Percentiles rank a stretch among this genome's conserved stretches.
Conservation (phyloP, 2,329 filamentous ascomycete species). For the Chaetomium sp. region DNA sequence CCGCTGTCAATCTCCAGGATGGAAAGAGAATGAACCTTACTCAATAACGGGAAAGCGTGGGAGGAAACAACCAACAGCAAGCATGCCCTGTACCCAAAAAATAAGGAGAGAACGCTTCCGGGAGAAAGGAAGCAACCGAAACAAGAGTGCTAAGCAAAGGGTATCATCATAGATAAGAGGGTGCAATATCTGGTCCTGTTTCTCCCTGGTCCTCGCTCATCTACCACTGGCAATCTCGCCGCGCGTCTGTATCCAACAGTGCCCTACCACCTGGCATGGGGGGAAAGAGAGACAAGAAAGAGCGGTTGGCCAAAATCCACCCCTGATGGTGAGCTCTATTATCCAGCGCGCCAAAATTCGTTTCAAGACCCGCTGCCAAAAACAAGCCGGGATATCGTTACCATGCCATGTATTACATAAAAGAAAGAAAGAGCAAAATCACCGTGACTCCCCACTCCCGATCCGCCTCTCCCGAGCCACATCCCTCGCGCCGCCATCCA, state of each 20-base stretch:
- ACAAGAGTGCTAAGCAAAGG: background rate
- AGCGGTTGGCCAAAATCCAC: background rate
- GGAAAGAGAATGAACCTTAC: too few species aligned
- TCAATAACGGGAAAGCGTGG: too few species aligned
- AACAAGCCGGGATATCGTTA: conserved; percentile 1
- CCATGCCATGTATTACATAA: background rate
- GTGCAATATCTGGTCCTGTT: conserved; percentile 7
- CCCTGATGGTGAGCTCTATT: background rate
- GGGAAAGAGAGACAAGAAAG: background rate
- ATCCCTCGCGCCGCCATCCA: conserved; percentile 44
- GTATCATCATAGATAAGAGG: conserved; percentile 11
- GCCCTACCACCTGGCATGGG: background rate
- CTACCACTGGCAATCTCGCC: background rate
- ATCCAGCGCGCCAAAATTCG: background rate
- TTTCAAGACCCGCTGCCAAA: background rate
- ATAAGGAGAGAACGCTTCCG: background rate
- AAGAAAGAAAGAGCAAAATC: background rate
- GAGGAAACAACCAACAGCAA: too few species aligned
- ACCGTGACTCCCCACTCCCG: background rate
- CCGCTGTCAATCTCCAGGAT: too few species aligned
- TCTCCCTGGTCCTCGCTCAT: background rate
- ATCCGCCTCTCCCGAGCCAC: conserved; percentile 51
- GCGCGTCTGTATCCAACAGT: background rate
- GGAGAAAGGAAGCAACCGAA: background rate
- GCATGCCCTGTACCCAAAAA: too few species aligned